These are phyloP conservation scores for Tolypocladium cylindrosporum DNA, from an alignment of 2,329 filamentous ascomycete species.

Conservation along the genomic window DNA sequence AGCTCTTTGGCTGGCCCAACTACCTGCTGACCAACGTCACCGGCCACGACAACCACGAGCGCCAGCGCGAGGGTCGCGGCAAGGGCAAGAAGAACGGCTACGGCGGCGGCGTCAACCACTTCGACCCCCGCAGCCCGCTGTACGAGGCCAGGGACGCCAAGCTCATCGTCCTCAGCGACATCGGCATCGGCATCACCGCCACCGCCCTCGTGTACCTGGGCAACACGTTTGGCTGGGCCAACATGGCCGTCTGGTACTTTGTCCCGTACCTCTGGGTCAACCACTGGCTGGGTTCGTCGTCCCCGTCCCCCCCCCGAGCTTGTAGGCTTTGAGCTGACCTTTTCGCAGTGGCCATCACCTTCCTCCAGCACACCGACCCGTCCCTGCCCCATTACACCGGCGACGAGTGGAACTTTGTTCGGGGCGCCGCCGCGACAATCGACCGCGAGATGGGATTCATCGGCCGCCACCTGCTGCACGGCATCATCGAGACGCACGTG, in stretches of 20 bases:
- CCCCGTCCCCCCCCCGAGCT: neutral
- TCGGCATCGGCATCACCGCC: constrained; percentile 60
- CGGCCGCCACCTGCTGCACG: constrained; percentile 81
- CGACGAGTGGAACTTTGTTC: constrained; percentile 83
- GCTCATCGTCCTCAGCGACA: constrained; percentile 75
- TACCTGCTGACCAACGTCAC: constrained; percentile 90
- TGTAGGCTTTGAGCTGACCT: constrained; percentile 11
- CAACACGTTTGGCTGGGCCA: constrained; percentile 71
- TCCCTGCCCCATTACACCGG: constrained; percentile 85
- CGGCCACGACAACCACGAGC: constrained; percentile 89
- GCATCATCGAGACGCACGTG: constrained; percentile 95
- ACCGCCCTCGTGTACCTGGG: constrained; percentile 58
- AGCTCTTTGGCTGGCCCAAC: constrained; percentile 85
- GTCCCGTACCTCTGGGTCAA: constrained; percentile 96
- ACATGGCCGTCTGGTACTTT: constrained; percentile 91
- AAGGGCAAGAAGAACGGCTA: constrained; percentile 83
- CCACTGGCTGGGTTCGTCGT: constrained; percentile 86
- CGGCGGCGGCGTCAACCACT: constrained; percentile 84
- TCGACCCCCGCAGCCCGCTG: constrained; percentile 76
- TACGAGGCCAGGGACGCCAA: constrained; percentile 88
- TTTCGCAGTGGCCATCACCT: constrained; percentile 89
- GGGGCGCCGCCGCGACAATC: constrained; percentile 89
- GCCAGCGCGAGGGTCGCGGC: constrained; percentile 85
- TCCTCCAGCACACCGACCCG: constrained; percentile 93
- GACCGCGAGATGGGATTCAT: constrained; percentile 97